phyloP scores from a whole-genome alignment of 169 alveolate genomes.

The Plasmodium cynomolgi region DNA sequence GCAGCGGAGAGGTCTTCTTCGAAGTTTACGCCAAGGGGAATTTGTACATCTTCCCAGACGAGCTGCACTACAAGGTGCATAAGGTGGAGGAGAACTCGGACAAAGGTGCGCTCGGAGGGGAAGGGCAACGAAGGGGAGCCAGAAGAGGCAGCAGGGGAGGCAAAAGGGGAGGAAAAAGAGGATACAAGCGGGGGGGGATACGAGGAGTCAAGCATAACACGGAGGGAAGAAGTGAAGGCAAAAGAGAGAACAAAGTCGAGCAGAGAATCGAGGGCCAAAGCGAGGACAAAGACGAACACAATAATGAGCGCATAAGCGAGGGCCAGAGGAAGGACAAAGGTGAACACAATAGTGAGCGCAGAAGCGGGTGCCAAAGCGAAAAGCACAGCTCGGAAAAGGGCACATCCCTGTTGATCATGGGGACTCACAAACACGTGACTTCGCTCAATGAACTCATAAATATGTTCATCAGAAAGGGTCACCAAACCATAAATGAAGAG shows the following conservation, averaged over 20 bases:
- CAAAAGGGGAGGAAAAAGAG: neutral
- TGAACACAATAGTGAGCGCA: neutral
- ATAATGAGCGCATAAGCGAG: too few relatives aligned
- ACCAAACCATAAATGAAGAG: slow-evolving; percentile 46
- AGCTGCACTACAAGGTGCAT: slow-evolving; percentile 32
- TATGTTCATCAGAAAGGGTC: slow-evolving; percentile 19
- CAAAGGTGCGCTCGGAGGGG: neutral
- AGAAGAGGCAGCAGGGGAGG: neutral
- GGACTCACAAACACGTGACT: slow-evolving; percentile 35
- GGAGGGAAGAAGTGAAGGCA: neutral
- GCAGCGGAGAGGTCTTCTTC: slow-evolving; percentile 11
- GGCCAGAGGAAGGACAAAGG: too few relatives aligned
- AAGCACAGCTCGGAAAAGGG: neutral
- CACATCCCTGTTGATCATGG: slow-evolving; percentile 39
- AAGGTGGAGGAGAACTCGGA: neutral
- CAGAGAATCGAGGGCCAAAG: neutral
- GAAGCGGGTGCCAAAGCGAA: neutral
- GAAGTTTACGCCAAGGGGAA: slow-evolving; percentile 29
- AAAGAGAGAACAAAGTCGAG: neutral
- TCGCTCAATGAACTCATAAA: slow-evolving; percentile 52
- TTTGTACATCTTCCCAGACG: slow-evolving; percentile 67
- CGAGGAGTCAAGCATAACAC: neutral
- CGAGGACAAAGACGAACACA: neutral
- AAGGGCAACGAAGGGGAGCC: neutral
- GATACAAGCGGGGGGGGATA: neutral